Evolutionary conservation across 805 yeast species (phyloP).

Genomic region (Candida jianshihensis): DNA sequence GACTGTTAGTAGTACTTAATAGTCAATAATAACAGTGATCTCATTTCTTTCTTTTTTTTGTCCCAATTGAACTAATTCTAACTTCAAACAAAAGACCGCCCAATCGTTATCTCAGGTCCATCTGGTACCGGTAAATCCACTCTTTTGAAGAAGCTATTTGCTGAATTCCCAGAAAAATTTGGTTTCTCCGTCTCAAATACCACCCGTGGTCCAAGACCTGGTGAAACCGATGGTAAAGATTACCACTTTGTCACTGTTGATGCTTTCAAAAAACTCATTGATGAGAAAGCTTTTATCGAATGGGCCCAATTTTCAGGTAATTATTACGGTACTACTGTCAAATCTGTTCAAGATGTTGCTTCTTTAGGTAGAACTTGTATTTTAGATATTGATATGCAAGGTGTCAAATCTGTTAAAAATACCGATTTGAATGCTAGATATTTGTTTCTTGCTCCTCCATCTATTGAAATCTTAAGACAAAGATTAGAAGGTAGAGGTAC

Average conservation of each 20-base stretch:
- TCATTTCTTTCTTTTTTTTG: background rate
- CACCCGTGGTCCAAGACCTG: constrained; percentile 85
- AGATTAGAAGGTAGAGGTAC: constrained; percentile 91
- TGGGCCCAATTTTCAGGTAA: constrained; percentile 98
- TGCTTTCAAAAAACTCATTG: constrained; percentile 70
- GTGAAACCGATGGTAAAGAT: constrained; percentile 84
- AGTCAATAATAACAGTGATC: no score
- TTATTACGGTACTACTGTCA: constrained; percentile 90
- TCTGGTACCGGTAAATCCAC: constrained; percentile 96
- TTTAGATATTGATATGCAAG: constrained; percentile 98
- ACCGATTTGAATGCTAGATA: constrained; percentile 78
- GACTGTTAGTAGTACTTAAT: no score
- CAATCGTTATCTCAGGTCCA: constrained; percentile 95
- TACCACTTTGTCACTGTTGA: constrained; percentile 83
- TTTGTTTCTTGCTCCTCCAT: constrained; percentile 89
- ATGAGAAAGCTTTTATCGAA: constrained; percentile 75
- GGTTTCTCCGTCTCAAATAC: constrained; percentile 95
- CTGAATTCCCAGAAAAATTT: constrained; percentile 82
- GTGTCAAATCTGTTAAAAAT: constrained; percentile 85
- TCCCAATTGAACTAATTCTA: background rate
- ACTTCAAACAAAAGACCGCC: constrained; percentile 46
- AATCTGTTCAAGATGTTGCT: constrained; percentile 61
- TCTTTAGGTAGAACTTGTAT: constrained; percentile 70
- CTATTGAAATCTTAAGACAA: constrained; percentile 64
- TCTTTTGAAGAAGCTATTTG: constrained; percentile 78